phyloP scores from a whole-genome alignment of 495 filamentous ascomycete species.

The Neurospora cerealis region DNA sequence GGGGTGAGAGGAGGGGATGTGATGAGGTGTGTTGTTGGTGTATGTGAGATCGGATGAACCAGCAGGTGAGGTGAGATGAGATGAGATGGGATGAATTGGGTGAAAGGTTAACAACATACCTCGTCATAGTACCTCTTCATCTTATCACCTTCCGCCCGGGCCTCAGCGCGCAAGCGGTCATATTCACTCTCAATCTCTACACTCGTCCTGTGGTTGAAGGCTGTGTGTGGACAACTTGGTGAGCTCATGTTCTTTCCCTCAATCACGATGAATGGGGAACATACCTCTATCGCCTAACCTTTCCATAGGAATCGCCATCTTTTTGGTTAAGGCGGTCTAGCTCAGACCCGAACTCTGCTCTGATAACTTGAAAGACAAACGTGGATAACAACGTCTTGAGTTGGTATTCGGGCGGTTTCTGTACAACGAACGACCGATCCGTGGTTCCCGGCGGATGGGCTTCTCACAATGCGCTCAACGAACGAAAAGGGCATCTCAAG shows the following conservation, averaged over 20 bases:
- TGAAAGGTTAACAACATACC: conserved; percentile 28
- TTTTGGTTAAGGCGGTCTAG: not conserved
- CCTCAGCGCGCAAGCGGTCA: conserved; percentile 78
- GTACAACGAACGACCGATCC: not conserved
- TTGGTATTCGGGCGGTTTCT: not conserved
- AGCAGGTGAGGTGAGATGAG: not conserved
- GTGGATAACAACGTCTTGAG: not conserved
- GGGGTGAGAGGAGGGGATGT: not conserved
- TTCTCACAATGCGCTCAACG: not conserved
- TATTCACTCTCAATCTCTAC: conserved; percentile 72
- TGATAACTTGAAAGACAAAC: not conserved
- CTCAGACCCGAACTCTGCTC: not conserved
- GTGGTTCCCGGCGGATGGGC: not conserved
- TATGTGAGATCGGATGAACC: conserved; percentile 1
- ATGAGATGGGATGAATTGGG: not conserved
- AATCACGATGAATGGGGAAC: not conserved
- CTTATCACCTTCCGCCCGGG: conserved; percentile 66
- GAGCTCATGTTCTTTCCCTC: not conserved
- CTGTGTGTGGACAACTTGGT: conserved; percentile 31
- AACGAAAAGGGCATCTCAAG: not conserved
- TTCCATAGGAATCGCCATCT: not conserved
- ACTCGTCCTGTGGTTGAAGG: conserved; percentile 69
- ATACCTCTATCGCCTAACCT: not conserved
- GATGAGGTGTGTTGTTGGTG: not conserved
- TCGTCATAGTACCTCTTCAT: conserved; percentile 63